These are phyloP conservation scores for Parachlorella kessleri DNA, from an alignment of 139 green algal species.

Conservation along the genomic window DNA sequence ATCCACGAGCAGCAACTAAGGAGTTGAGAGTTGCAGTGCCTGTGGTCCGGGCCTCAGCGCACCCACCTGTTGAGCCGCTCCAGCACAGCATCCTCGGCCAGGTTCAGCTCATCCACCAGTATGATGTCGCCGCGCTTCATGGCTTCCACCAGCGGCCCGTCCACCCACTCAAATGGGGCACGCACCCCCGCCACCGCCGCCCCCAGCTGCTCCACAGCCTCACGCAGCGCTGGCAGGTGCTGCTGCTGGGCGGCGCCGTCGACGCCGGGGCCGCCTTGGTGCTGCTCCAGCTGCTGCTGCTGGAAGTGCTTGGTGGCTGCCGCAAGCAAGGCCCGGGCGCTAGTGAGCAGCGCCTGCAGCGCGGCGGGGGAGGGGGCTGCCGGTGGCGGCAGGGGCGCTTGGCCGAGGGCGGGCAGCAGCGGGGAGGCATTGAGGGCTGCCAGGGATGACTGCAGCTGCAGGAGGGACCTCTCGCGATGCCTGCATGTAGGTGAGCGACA, in stretches of 20 bases:
- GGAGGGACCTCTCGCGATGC: conserved; percentile 16
- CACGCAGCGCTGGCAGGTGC: not conserved
- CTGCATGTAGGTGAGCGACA: not conserved
- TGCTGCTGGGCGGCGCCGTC: not conserved
- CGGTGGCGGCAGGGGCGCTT: conserved; percentile 1
- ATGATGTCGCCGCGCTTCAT: conserved; percentile 95
- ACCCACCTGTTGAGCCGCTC: conserved; percentile 94
- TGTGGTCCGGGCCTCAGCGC: not conserved
- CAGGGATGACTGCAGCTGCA: conserved; percentile 14
- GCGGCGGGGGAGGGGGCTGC: not conserved
- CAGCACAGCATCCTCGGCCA: conserved; percentile 98
- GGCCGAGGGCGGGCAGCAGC: not conserved
- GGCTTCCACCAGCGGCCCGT: conserved; percentile 94
- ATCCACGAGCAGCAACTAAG: too few species aligned
- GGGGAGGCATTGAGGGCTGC: conserved; percentile 18
- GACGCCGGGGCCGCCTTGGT: conserved; percentile 12
- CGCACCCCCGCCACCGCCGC: conserved; percentile 48
- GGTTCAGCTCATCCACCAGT: conserved; percentile 97
- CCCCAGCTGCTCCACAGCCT: conserved; percentile 37
- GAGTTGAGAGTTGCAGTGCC: too few species aligned
- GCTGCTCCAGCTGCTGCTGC: too few species aligned
- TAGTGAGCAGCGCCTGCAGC: not conserved
- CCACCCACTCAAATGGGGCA: conserved; percentile 88
- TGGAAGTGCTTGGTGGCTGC: conserved; percentile 15
- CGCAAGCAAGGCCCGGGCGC: conserved; percentile 6